phyloP scores from a whole-genome alignment of 2,329 filamentous ascomycete genomes.

The Ramichloridium luteum region DNA sequence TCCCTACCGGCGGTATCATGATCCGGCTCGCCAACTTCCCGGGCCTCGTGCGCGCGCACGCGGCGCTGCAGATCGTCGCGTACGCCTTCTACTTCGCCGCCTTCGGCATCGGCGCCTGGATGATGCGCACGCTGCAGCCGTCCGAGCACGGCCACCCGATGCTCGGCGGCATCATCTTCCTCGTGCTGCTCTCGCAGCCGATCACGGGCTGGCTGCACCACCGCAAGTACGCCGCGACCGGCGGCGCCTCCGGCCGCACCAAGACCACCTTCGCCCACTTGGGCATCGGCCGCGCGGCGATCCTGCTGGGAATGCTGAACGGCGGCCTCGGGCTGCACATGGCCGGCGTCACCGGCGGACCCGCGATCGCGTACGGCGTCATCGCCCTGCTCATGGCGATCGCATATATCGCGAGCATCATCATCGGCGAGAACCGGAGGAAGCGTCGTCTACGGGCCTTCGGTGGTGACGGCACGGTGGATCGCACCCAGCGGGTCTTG shows the following conservation, averaged over 20 bases:
- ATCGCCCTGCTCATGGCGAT: conserved; percentile 37
- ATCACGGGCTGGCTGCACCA: conserved; percentile 38
- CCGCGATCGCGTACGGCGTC: conserved; percentile 36
- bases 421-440: conserved; percentile 20
- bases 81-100: conserved; percentile 38
- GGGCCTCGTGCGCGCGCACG: conserved; percentile 35
- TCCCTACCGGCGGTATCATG: conserved; percentile 33
- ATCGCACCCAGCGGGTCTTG: too few relatives aligned
- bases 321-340: conserved; percentile 42
- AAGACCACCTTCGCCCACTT: conserved; percentile 32
- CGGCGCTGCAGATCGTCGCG: conserved; percentile 36
- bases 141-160: conserved; percentile 37
- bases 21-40: conserved; percentile 34
- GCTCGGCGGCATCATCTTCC: conserved; percentile 41
- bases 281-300: conserved; percentile 25
- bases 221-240: conserved; percentile 8
- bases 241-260: conserved; percentile 35
- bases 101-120: conserved; percentile 39
- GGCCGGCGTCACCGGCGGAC: conserved; percentile 25
- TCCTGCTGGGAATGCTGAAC: conserved; percentile 44
- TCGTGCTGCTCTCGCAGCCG: conserved; percentile 43
- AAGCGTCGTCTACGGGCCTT: too few relatives aligned
- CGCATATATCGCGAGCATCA: conserved; percentile 26
- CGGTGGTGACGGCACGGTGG: too few relatives aligned
- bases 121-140: conserved; percentile 32